phyloP scores from a whole-genome alignment of 2,329 filamentous ascomycete genomes.

The Clonostachys rosea region DNA sequence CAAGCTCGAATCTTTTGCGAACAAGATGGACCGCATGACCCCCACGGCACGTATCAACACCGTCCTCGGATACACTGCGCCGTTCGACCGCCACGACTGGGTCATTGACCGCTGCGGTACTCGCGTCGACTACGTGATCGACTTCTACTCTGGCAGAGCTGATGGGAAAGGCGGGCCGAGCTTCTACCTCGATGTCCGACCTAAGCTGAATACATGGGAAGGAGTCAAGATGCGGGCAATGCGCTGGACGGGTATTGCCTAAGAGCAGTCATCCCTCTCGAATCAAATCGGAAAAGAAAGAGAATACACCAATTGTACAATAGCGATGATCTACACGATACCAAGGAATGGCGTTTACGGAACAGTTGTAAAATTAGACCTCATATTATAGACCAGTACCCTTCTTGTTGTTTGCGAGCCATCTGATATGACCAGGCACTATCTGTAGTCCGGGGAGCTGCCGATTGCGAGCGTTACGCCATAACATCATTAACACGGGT shows the following conservation, averaged over 20 bases:
- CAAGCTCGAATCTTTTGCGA: slow-evolving; percentile 77
- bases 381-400: too few relatives aligned
- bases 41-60: slow-evolving; percentile 81
- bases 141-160: slow-evolving; percentile 81
- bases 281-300: background rate
- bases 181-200: slow-evolving; percentile 65
- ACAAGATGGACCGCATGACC: slow-evolving; percentile 64
- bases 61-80: slow-evolving; percentile 79
- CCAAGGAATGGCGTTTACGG: background rate
- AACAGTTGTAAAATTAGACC: too few relatives aligned
- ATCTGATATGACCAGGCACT: too few relatives aligned
- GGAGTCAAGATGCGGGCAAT: slow-evolving; percentile 62
- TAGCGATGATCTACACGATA: too few relatives aligned
- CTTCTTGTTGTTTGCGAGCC: too few relatives aligned
- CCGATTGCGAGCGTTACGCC: too few relatives aligned
- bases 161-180: slow-evolving; percentile 36
- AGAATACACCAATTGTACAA: too few relatives aligned
- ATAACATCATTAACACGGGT: too few relatives aligned
- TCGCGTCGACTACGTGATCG: slow-evolving; percentile 90
- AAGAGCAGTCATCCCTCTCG: slow-evolving; percentile 2
- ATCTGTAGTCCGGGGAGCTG: too few relatives aligned
- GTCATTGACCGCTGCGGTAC: slow-evolving; percentile 87
- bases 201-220: slow-evolving; percentile 65
- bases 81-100: slow-evolving; percentile 98
- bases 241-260: slow-evolving; percentile 45